Evolutionary conservation across 2,329 filamentous ascomycete genomes (phyloP).

Genomic region (Paecilomyces sp.): DNA sequence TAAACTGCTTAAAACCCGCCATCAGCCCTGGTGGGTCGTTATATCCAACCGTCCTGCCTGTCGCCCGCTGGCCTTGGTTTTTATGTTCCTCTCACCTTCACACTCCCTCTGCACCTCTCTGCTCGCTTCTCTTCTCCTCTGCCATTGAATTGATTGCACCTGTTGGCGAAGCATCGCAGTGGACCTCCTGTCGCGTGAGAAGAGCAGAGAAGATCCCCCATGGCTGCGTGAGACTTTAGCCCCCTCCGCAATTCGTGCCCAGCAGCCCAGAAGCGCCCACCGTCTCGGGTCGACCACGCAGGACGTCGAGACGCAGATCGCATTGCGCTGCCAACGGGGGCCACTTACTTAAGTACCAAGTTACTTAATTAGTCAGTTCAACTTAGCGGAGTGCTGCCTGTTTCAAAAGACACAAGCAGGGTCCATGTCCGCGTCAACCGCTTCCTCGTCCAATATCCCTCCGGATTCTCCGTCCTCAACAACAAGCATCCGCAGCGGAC

Average conservation of each 20-base stretch:
- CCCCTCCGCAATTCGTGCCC: background rate
- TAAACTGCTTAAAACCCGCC: background rate
- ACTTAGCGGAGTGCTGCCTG: background rate
- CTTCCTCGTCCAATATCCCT: slow-evolving; percentile 27
- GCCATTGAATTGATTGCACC: background rate
- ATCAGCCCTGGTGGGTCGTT: background rate
- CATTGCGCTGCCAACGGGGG: background rate
- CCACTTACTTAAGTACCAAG: background rate
- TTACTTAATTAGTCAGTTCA: background rate
- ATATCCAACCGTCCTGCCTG: background rate
- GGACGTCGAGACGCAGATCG: background rate
- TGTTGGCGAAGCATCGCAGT: background rate
- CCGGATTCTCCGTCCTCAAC: slow-evolving; percentile 14
- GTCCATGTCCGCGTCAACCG: slow-evolving; percentile 25
- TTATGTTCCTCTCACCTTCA: background rate
- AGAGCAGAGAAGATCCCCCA: background rate
- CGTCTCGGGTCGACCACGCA: background rate
- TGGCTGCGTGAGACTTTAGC: background rate
- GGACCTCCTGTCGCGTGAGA: background rate
- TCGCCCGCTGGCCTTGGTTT: background rate
- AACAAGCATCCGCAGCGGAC: slow-evolving; percentile 20
- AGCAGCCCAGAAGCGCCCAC: background rate
- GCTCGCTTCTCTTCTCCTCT: background rate
- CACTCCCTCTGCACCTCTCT: background rate
- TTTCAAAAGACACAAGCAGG: background rate